Percentiles rank a stretch among this genome's conserved stretches.
These are phyloP conservation scores for Cyathus striatus DNA, from an alignment of 768 basidiomycete genomes.

Conservation along the genomic window DNA sequence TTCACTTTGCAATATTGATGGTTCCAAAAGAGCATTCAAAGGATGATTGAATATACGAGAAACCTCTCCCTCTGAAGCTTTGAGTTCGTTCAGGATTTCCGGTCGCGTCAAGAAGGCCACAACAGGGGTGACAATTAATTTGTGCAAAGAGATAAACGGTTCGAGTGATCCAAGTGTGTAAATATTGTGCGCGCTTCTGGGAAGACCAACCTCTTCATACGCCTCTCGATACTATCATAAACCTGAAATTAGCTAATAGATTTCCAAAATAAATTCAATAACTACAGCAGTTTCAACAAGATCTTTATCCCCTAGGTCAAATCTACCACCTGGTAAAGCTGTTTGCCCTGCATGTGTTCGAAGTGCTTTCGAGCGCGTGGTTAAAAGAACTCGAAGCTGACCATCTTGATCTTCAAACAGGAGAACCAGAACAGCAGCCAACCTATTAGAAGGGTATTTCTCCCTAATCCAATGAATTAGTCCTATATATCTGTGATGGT, in stretches of 20 bases:
- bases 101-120: constrained; percentile 62
- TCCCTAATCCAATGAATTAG: too few relatives aligned
- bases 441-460: constrained; percentile 35
- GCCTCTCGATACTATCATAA: constrained; percentile 72
- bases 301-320: constrained; percentile 58
- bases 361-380: constrained; percentile 76
- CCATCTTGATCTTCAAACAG: constrained; percentile 72
- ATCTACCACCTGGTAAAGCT: constrained; percentile 77
- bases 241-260: not conserved
- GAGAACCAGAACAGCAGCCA: constrained; percentile 76
- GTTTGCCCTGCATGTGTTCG: constrained; percentile 79
- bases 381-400: constrained; percentile 70
- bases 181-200: constrained; percentile 49
- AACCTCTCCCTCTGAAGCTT: constrained; percentile 64
- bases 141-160: constrained; percentile 64
- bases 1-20: constrained; percentile 35
- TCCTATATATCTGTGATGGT: too few relatives aligned
- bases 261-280: constrained; percentile 1
- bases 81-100: constrained; percentile 44
- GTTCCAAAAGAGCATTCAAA: constrained; percentile 67
- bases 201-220: constrained; percentile 76
- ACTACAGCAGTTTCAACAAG: constrained; percentile 74
- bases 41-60: constrained; percentile 78
- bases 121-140: constrained; percentile 74
- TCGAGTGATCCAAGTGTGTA: constrained; percentile 57